These are phyloP conservation scores for Pleurozium schreberi DNA, from an alignment of 225 moss, liverwort and hornwort species.

Conservation along the genomic window DNA sequence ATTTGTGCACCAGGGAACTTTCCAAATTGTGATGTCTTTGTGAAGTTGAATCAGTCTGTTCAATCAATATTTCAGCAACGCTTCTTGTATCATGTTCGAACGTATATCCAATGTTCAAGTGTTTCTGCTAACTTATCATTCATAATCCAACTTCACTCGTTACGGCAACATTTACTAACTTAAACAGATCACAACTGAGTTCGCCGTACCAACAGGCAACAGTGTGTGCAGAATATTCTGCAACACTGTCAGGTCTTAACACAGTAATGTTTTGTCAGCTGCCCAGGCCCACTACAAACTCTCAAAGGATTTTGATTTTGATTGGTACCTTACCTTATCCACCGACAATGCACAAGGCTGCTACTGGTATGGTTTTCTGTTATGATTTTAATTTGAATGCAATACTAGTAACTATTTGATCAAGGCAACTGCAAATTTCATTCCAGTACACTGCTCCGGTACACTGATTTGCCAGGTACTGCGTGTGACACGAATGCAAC, in stretches of 20 bases:
- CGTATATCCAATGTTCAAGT: background rate
- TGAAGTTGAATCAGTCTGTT: background rate
- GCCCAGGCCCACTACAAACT: no score
- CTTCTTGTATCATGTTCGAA: background rate
- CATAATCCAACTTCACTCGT: background rate
- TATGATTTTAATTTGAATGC: no score
- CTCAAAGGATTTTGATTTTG: background rate
- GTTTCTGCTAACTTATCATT: no score
- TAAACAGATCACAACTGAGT: background rate
- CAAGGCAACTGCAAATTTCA: background rate
- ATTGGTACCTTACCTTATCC: background rate
- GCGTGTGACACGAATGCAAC: background rate
- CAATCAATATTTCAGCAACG: background rate
- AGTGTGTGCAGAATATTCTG: background rate
- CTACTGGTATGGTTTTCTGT: background rate
- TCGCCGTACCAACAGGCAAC: background rate
- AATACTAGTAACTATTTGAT: no score
- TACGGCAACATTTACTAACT: background rate
- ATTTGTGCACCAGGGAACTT: background rate
- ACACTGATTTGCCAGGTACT: no score
- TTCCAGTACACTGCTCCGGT: background rate
- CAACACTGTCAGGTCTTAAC: background rate
- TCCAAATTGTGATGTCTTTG: background rate
- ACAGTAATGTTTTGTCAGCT: no score
- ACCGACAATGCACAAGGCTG: background rate